Conservation (phyloP, 2,329 filamentous ascomycete species). For the Cercospora nicotianae region DNA sequence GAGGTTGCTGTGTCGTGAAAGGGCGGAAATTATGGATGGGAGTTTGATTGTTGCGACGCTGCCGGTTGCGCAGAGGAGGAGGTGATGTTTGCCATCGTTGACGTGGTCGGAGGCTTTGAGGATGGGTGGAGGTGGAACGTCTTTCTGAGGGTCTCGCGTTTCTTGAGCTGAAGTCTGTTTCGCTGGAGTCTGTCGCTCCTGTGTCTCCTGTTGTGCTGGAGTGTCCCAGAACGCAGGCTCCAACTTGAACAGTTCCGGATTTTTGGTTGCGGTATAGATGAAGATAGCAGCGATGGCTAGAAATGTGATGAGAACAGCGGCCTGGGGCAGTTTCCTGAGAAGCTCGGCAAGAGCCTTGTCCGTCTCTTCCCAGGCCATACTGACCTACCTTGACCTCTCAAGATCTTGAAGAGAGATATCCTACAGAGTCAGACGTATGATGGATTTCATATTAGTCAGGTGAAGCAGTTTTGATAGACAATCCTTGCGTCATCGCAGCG, state of each 20-base stretch:
- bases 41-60: constrained; percentile 87
- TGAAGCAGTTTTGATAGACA: neutral
- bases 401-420: neutral
- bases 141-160: neutral
- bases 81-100: constrained; percentile 57
- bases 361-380: constrained; percentile 16
- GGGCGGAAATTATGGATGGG: constrained; percentile 52
- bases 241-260: neutral
- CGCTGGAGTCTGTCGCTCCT: neutral
- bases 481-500: constrained; percentile 7
- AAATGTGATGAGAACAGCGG: neutral
- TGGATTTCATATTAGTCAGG: neutral
- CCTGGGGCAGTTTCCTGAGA: constrained; percentile 9
- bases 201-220: neutral
- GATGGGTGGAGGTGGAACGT: constrained; percentile 15
- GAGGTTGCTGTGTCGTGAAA: constrained; percentile 56
- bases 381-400: neutral
- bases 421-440: neutral
- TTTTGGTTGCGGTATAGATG: neutral
- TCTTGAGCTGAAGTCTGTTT: constrained; percentile 1
- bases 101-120: constrained; percentile 41
- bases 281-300: constrained; percentile 7
- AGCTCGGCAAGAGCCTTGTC: constrained; percentile 20
- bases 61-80: constrained; percentile 66
- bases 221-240: neutral